These are phyloP conservation scores for Lasiodiplodia theobromae DNA, from an alignment of 2,329 filamentous ascomycete species.

Conservation along the genomic window DNA sequence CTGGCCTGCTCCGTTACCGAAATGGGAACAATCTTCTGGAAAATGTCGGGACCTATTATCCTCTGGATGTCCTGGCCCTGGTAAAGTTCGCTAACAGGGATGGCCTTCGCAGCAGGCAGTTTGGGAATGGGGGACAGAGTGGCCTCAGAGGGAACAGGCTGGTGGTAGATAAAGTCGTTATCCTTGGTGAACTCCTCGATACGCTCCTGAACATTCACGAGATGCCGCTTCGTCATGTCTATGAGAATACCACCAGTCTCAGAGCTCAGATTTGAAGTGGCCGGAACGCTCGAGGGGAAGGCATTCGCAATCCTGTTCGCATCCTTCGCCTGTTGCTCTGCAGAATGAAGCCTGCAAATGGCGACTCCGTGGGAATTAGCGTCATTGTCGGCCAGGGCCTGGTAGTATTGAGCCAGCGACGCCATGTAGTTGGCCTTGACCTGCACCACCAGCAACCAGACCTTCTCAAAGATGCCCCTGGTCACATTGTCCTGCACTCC, in stretches of 20 bases:
- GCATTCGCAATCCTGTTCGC: conserved; percentile 77
- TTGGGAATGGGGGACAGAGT: conserved; percentile 84
- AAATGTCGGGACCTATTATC: conserved; percentile 96
- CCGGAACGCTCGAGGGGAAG: conserved; percentile 80
- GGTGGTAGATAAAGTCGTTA: conserved; percentile 98
- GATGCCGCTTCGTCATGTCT: conserved; percentile 85
- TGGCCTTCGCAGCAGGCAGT: conserved; percentile 92
- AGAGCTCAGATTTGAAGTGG: conserved; percentile 81
- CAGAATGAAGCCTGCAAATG: conserved; percentile 81
- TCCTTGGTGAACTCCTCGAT: conserved; percentile 81
- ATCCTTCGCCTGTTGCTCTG: conserved; percentile 79
- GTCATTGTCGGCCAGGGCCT: conserved; percentile 89
- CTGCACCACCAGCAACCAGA: conserved; percentile 85
- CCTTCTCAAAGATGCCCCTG: conserved; percentile 91
- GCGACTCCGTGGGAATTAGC: conserved; percentile 85
- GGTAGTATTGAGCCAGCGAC: conserved; percentile 91
- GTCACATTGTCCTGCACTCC: conserved; percentile 91
- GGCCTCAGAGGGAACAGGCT: conserved; percentile 85
- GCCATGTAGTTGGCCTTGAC: conserved; percentile 85
- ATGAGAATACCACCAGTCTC: conserved; percentile 77
- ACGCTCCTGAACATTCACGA: conserved; percentile 81
- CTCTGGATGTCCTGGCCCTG: conserved; percentile 96
- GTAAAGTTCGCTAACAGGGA: conserved; percentile 95
- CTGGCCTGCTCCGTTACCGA: conserved; percentile 96
- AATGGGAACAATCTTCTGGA: conserved; percentile 94